Evolutionary conservation across 192 early-diverging fungal genomes (phyloP).

Genomic region (Allomyces macrogynus): DNA sequence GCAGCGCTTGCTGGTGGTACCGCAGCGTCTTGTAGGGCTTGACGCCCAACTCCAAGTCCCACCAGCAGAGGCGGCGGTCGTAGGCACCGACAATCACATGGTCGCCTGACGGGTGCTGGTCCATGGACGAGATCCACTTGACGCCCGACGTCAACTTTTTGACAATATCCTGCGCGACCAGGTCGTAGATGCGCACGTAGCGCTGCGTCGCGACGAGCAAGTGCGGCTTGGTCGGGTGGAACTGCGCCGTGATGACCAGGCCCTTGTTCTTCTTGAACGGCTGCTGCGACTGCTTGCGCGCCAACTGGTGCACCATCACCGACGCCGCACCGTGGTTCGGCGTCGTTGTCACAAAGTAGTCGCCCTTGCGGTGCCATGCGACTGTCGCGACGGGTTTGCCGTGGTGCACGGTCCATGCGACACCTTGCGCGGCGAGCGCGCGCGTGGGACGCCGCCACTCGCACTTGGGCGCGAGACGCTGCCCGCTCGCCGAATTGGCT

Average conservation of each 20-base stretch:
- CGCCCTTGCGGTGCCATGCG: constrained; percentile 88
- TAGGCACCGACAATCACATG: constrained; percentile 90
- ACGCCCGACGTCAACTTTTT: constrained; percentile 67
- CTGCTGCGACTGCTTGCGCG: constrained; percentile 65
- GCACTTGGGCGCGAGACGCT: constrained; percentile 5
- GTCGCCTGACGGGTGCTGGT: constrained; percentile 85
- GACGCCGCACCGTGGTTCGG: constrained; percentile 49
- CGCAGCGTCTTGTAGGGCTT: constrained; percentile 85
- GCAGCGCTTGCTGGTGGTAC: constrained; percentile 75
- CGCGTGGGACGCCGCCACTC: constrained; percentile 8
- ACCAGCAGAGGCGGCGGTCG: constrained; percentile 91
- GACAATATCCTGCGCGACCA: constrained; percentile 63
- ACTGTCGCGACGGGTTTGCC: constrained; percentile 51
- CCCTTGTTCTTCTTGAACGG: constrained; percentile 85
- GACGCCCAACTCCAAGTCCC: constrained; percentile 79
- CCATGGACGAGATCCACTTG: constrained; percentile 90
- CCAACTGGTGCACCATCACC: constrained; percentile 84
- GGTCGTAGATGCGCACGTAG: constrained; percentile 81
- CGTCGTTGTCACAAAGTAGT: constrained; percentile 77
- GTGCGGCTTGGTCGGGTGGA: constrained; percentile 82
- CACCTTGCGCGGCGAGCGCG: constrained; percentile 9
- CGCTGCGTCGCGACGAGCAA: constrained; percentile 91
- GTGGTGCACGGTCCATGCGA: constrained; percentile 17
- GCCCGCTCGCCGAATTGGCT: neutral
- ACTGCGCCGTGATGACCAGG: constrained; percentile 62